phyloP scores from a whole-genome alignment of 352 stramenopile species.

The Thraustochytrium sp. region DNA sequence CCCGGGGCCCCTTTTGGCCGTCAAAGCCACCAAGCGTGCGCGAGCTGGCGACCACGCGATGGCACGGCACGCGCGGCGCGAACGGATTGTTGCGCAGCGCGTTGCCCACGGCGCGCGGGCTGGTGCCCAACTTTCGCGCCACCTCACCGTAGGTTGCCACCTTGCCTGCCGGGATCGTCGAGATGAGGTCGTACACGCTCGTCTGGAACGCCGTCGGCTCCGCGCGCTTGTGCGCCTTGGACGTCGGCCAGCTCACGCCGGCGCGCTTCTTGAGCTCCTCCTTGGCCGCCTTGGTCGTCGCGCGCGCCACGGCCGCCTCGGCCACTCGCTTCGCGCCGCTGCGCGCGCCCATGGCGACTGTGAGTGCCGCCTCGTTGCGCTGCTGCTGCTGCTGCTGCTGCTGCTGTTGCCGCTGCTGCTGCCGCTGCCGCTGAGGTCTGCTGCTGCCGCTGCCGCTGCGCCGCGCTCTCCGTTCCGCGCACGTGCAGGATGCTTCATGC shows the following conservation, averaged over 20 bases:
- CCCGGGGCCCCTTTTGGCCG: slow-evolving; percentile 11
- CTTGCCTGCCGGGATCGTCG: slow-evolving; percentile 44
- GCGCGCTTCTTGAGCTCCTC: background rate
- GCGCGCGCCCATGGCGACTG: too few species aligned
- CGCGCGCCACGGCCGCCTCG: too few species aligned
- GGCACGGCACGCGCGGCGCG: slow-evolving; percentile 43
- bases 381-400: too few species aligned
- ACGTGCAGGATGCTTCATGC: too few species aligned
- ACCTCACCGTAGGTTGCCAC: slow-evolving; percentile 46
- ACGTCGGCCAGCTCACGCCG: background rate
- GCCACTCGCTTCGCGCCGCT: too few species aligned
- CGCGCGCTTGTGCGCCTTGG: slow-evolving; percentile 2
- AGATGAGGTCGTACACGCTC: slow-evolving; percentile 40
- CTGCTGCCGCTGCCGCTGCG: too few species aligned
- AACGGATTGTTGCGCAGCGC: slow-evolving; percentile 47
- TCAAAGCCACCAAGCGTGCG: slow-evolving; percentile 25
- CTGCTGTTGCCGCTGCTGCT: too few species aligned
- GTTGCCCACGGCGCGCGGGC: slow-evolving; percentile 41
- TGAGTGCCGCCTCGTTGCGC: too few species aligned
- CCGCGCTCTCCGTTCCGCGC: too few species aligned
- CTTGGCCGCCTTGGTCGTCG: background rate
- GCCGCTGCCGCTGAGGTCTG: too few species aligned
- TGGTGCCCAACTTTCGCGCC: slow-evolving; percentile 15
- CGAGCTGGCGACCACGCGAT: slow-evolving; percentile 41
- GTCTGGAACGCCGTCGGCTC: slow-evolving; percentile 35